Base-by-base conservation (phyloP, 2,329 filamentous ascomycete species). In the Paradendryphiella salina region DNA sequence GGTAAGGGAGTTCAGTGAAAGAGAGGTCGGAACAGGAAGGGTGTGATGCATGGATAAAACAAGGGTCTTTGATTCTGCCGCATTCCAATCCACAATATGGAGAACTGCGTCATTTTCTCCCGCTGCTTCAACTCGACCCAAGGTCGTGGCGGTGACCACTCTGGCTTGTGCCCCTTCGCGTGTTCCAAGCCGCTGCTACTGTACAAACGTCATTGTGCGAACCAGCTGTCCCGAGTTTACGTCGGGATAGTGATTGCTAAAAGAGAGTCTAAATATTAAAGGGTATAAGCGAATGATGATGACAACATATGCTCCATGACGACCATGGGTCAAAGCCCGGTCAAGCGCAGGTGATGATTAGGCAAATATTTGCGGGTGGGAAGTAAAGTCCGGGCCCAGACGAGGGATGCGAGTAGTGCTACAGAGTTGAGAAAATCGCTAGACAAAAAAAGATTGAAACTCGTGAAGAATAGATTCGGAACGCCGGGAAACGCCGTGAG, bases 181-280 rank as follows among this genome's bases (percentile, higher is more conserved):
- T 42, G 47, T 53, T 52, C 44, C 54, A 43, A 48, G 32, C 43
- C 46, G 46, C 41, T 70, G 70, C 61, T 70, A 72, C 60, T 71
- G 57, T 72, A 72, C 68, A 72, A 71, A 60, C 52, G 63, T 69
- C 59, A 64, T 70, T 36, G 43, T 51, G 64, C 65, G 56, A 50
- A 47, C 60, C 60, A 52, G 29, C 37, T 43, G 18, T 29, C 31
- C 35, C 47, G 47, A 50, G 36, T 34, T 26, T 41, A 48, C 44
- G 37, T 47, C 58, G 52, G 36, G 18, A 50, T 43, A 18, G 42
- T 53, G 59, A 40, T 62, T 23, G 64, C 66, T 57, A 71, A 63
- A 40, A 50, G 69, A 72, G 67, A 52, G 68, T 72, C 66, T 71
- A 72, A 69, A 65, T 53, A 71, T 70, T 69, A 70, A 65, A 67